These are phyloP conservation scores for Dissophora globulifera DNA, from an alignment of 192 early-diverging fungal species.

Conservation along the genomic window DNA sequence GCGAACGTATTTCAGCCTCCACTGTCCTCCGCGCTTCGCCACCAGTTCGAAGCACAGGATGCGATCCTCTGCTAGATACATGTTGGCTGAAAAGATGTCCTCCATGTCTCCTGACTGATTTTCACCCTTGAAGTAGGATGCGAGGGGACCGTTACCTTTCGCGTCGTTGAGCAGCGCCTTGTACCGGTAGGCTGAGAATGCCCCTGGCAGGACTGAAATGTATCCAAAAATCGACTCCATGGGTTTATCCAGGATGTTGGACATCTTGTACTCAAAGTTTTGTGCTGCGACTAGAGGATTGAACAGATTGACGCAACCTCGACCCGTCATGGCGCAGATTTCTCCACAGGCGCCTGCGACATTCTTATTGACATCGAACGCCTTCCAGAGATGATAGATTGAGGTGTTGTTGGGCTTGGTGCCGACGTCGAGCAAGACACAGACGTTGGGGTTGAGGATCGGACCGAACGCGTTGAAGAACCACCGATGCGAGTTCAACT, in stretches of 20 bases:
- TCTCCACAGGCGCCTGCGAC: slow-evolving; percentile 89
- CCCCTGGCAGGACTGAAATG: slow-evolving; percentile 93
- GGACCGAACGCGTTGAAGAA: slow-evolving; percentile 72
- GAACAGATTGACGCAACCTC: slow-evolving; percentile 64
- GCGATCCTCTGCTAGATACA: slow-evolving; percentile 78
- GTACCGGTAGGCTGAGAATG: slow-evolving; percentile 85
- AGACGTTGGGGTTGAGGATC: slow-evolving; percentile 67
- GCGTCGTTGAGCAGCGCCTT: slow-evolving; percentile 70
- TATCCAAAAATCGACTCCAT: slow-evolving; percentile 93
- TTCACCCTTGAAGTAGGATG: slow-evolving; percentile 83
- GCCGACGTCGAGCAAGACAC: slow-evolving; percentile 80
- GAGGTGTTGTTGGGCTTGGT: slow-evolving; percentile 76
- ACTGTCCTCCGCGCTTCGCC: slow-evolving; percentile 72
- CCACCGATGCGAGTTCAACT: slow-evolving; percentile 72
- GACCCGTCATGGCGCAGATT: slow-evolving; percentile 75
- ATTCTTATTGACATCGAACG: slow-evolving; percentile 76
- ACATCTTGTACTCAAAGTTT: slow-evolving; percentile 86
- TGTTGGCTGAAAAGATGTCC: slow-evolving; percentile 71
- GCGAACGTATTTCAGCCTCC: slow-evolving; percentile 77
- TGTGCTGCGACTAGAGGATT: slow-evolving; percentile 84
- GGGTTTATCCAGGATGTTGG: slow-evolving; percentile 81
- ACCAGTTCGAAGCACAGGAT: slow-evolving; percentile 85
- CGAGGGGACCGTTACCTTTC: slow-evolving; percentile 68
- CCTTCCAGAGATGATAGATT: slow-evolving; percentile 83
- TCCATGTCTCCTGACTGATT: slow-evolving; percentile 65